phyloP scores from a whole-genome alignment of 192 early-diverging fungal genomes.

The Backusella mclennaniae region DNA sequence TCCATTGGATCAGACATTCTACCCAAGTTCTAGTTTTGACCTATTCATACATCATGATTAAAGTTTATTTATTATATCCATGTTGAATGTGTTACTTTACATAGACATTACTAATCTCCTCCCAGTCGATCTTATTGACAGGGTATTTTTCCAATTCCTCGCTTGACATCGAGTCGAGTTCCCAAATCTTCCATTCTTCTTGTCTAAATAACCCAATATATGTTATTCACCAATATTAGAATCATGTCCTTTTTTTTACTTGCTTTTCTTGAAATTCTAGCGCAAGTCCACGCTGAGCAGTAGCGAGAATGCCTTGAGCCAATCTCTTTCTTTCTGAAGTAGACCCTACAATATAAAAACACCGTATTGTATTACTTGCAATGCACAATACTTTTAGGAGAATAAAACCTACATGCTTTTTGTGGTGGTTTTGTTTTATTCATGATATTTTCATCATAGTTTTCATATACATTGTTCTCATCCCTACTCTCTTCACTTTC shows the following conservation, averaged over 20 bases:
- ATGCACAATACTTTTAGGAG: not conserved
- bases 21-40: conserved; percentile 57
- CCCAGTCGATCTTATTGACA: conserved; percentile 19
- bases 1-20: conserved; percentile 83
- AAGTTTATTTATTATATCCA: too few relatives aligned
- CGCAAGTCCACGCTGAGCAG: conserved; percentile 16
- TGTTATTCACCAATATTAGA: not conserved
- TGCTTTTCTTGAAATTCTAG: conserved; percentile 20
- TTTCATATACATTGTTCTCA: not conserved
- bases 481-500: not conserved
- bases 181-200: conserved; percentile 15
- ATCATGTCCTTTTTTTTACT: not conserved
- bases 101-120: conserved; percentile 7
- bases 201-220: not conserved
- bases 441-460: not conserved
- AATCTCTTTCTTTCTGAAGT: conserved; percentile 6
- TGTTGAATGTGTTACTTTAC: not conserved
- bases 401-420: conserved; percentile 13
- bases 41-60: conserved; percentile 18
- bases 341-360: conserved; percentile 10
- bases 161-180: conserved; percentile 12
- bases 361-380: too few relatives aligned
- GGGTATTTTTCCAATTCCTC: conserved; percentile 9
- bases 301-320: conserved; percentile 16
- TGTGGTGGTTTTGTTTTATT: not conserved